Base-by-base conservation (phyloP, 2,329 filamentous ascomycete genomes). In the Aspergillus quadrilineatus region DNA sequence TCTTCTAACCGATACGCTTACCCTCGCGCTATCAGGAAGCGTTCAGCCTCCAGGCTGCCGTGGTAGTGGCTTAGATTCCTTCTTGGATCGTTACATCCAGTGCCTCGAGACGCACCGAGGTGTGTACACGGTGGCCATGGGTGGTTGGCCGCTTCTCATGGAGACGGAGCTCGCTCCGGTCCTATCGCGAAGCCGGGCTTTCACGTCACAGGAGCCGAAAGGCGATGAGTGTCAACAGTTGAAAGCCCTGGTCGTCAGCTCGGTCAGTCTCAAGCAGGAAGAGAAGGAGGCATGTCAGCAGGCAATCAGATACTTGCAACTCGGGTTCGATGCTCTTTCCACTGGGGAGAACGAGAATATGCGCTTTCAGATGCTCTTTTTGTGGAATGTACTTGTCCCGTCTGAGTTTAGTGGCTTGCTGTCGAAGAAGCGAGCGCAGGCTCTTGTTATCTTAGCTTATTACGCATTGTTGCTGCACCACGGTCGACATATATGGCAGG, bases 311-410 rank as follows among this genome's bases (percentile, higher is more conserved):
- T 50, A 55, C 34, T 26, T 55, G 1, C 53, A 55, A n/a, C 15
- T 55, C 5, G 53, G 53, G 3, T 45, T 55, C 28, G 53, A 55
- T 50, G 53, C 51, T 3, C 29, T 54, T 4, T 48, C 44, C 3
- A n/a, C 49, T 29, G 8, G 10, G 3, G 12, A 44, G 29, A 12
- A 22, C 8, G 10, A 29, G 10, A 39, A 49, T 7, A 36, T 54
- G 30, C 45, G 26, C 3, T 49, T 37, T 15, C 53, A 55, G 45
- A 55, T 55, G 53, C 36, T 49, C 26, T 55, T 55, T 17, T 30
- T 55, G 8, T 55, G 53, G 53, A 43, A 17, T 10, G 29, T 55
- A 2, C 29, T 55, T 6, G 53, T 55, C 2, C 45, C 53, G 12
- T 15, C 15, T 9, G 37, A 42, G 12, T 55, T 44, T 12, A 55